phyloP scores from a whole-genome alignment of 345 rosid species.

The Physaria fendleri region DNA sequence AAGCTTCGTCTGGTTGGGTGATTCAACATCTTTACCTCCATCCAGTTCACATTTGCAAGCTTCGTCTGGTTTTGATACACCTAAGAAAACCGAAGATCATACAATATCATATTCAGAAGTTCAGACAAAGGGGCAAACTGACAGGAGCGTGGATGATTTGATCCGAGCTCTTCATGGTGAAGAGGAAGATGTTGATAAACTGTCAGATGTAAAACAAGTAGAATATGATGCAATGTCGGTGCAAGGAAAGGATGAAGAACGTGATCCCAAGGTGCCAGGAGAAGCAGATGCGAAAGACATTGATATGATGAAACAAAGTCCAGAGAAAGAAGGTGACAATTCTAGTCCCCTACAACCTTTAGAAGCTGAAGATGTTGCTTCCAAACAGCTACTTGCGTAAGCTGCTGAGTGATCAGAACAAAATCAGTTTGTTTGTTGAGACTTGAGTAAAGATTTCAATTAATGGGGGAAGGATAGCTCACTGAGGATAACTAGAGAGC shows the following conservation, averaged over 20 bases:
- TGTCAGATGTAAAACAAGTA: constrained; percentile 18
- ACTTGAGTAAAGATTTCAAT: background rate
- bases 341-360: background rate
- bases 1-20: no score
- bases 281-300: constrained; percentile 7
- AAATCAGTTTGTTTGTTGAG: background rate
- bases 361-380: constrained; percentile 4
- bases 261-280: background rate
- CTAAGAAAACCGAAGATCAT: constrained; percentile 17
- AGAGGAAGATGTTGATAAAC: constrained; percentile 9
- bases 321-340: background rate
- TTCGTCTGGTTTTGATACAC: constrained; percentile 14
- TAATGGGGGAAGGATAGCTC: background rate
- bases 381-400: constrained; percentile 1
- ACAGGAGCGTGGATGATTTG: constrained; percentile 25
- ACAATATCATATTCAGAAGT: background rate
- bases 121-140: constrained; percentile 7
- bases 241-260: constrained; percentile 6
- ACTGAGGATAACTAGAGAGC: background rate
- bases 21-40: no score
- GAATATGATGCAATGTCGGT: background rate
- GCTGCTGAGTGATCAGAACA: background rate
- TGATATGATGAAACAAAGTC: constrained; percentile 1
- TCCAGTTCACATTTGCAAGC: constrained; percentile 17
- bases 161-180: constrained; percentile 23